Evolutionary conservation across 1,139 yeast genomes (phyloP).

Genomic region (Candida sp.): DNA sequence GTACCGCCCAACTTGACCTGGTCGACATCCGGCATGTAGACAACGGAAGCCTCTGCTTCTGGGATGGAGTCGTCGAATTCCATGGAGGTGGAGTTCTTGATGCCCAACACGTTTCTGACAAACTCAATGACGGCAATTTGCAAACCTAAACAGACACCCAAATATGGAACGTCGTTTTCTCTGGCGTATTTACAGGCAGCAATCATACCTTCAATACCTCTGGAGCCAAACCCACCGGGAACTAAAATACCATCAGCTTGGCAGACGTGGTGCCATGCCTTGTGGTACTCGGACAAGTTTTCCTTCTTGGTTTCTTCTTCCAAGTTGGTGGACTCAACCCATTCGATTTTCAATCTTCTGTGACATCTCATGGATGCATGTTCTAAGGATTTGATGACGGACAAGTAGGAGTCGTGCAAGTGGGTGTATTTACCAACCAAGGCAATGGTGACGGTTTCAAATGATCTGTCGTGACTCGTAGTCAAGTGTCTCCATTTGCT

Average conservation of each 20-base stretch:
- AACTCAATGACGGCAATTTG: slow-evolving; percentile 97
- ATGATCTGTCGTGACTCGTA: slow-evolving; percentile 75
- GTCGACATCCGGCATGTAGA: slow-evolving; percentile 98
- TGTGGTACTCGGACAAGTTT: slow-evolving; percentile 82
- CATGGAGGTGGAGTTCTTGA: slow-evolving; percentile 74
- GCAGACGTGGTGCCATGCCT: slow-evolving; percentile 95
- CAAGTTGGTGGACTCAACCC: slow-evolving; percentile 96
- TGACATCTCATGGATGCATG: slow-evolving; percentile 93
- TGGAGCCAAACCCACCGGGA: slow-evolving; percentile 98
- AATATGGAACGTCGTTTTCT: slow-evolving; percentile 89
- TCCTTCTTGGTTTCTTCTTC: slow-evolving; percentile 70
- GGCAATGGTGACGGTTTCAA: slow-evolving; percentile 90
- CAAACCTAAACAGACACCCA: slow-evolving; percentile 98
- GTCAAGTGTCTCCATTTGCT: slow-evolving; percentile 84
- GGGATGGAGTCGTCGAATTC: slow-evolving; percentile 74
- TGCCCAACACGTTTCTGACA: slow-evolving; percentile 80
- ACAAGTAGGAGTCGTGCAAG: slow-evolving; percentile 92
- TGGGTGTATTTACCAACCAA: slow-evolving; percentile 97
- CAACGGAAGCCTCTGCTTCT: slow-evolving; percentile 79
- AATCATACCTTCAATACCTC: slow-evolving; percentile 99
- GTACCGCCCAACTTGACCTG: slow-evolving; percentile 98
- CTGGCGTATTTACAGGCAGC: slow-evolving; percentile 98
- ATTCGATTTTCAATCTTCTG: slow-evolving; percentile 82
- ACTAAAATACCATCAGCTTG: slow-evolving; percentile 97
- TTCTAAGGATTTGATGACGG: slow-evolving; percentile 94